Percentiles rank a stretch among this genome's conserved stretches.
phyloP scores from a whole-genome alignment of 768 basidiomycete species.

The Lentinula detonsa region DNA sequence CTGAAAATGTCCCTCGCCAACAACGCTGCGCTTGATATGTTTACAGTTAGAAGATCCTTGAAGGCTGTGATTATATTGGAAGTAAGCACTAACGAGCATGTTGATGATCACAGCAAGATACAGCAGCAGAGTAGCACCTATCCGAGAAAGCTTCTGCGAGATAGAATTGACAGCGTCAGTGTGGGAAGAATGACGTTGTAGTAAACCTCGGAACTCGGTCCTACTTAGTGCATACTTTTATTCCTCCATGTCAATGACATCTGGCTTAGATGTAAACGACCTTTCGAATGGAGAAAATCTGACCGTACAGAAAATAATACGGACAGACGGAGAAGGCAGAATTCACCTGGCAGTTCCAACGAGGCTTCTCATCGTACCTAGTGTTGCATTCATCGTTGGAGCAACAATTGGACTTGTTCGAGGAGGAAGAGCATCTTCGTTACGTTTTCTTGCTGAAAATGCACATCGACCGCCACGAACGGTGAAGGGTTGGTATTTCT shows the following conservation, averaged over 20 bases:
- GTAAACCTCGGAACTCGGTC: not conserved
- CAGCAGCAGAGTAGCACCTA: no score
- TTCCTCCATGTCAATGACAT: not conserved
- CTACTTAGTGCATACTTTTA: not conserved
- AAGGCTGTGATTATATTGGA: no score
- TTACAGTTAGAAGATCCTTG: no score
- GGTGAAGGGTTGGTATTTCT: conserved; percentile 90
- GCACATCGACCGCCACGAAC: conserved; percentile 83
- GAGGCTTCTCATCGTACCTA: conserved; percentile 58
- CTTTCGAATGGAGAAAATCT: not conserved
- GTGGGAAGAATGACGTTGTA: not conserved
- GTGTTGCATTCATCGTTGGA: conserved; percentile 54
- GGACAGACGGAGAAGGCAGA: not conserved
- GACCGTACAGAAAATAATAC: not conserved
- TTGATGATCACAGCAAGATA: no score
- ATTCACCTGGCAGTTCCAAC: conserved; percentile 36
- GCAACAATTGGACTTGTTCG: conserved; percentile 68
- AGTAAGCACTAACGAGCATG: no score
- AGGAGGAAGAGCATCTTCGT: conserved; percentile 60
- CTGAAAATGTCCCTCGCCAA: no score
- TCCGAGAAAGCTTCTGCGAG: not conserved
- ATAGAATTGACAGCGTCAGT: not conserved
- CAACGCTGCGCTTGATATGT: no score
- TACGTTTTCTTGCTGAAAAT: conserved; percentile 90
- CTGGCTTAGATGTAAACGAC: not conserved